A percentile compares a stretch with the other conserved stretches of the same genome.
phyloP scores from a whole-genome alignment of 116 monocot species.

The Zostera marina region DNA sequence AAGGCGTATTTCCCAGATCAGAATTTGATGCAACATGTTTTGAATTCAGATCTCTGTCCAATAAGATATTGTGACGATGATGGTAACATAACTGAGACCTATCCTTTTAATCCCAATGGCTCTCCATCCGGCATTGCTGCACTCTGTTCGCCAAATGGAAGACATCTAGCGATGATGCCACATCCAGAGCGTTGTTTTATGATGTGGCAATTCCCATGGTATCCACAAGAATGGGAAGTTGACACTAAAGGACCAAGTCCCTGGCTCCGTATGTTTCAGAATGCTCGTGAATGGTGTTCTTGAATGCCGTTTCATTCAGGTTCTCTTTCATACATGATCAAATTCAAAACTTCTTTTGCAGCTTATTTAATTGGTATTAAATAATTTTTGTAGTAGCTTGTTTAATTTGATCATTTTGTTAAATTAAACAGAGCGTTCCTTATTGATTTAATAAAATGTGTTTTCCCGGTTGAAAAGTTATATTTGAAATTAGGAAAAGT shows the following conservation, averaged over 20 bases:
- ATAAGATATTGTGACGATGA: constrained; percentile 82
- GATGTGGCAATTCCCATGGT: constrained; percentile 99
- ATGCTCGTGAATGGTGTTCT: constrained; percentile 95
- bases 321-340: no score
- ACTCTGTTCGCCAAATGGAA: constrained; percentile 83
- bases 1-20: constrained; percentile 76
- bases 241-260: constrained; percentile 80
- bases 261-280: constrained; percentile 93
- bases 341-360: no score
- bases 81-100: constrained; percentile 42
- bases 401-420: no score
- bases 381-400: no score
- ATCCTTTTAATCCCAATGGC: constrained; percentile 97
- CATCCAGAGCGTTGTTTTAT: constrained; percentile 96
- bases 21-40: constrained; percentile 27
- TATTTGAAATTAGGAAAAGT: no score
- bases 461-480: no score
- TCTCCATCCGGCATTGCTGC: constrained; percentile 85
- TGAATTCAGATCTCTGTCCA: constrained; percentile 49
- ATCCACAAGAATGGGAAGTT: constrained; percentile 69
- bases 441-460: no score
- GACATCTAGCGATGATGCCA: constrained; percentile 99
- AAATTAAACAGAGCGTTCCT: no score
- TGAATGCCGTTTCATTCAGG: background rate
- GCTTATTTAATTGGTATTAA: no score